Evolutionary conservation across 225 moss, liverwort and hornwort genomes (phyloP), one percentile per base, ranked within the genome.

Genomic region (Bryum argenteum): DNA sequence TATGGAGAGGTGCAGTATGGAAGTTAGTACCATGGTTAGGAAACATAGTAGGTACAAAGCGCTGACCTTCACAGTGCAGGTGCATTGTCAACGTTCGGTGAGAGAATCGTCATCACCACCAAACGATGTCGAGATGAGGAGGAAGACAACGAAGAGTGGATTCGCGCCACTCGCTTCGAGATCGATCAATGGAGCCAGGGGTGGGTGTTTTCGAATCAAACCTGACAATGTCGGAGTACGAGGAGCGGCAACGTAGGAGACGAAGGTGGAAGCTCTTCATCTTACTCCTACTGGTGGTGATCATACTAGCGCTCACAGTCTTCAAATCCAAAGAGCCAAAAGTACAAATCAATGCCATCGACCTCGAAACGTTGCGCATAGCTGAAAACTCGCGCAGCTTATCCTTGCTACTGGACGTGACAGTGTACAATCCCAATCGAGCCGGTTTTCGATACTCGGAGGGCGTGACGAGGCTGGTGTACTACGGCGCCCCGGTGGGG

Each of bases 391-490:
- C 79, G 26, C 62, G 77, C 63, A 77, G 71, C 76, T 68, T 79
- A 70, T 77, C 79, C 10, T 43, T 85, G 73, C 67, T 82, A 58
- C 70, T 82, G 54, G 85, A 79, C 47, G 9, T 85, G 45, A 85
- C 85, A 14, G 67, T 85, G 17, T 15, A 67, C 73, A 85, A 85
- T 56, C 79, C 82, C 58, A 85, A 85, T 59, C 70, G 53, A 64
- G 85, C 54, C 24, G 66, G 70, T 17, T 85, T 85, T 74, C 51
- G 26, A 14, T 79, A 85, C 73, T 58, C 79, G 8, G 73, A 77
- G 57, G 77, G 85, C 28, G 47, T 66, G 21, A 67, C 82, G 57
- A 79, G 22, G 42, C 24, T 85, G 41, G 71, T 58, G 15, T 82
- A 79, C 15, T 73, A 82, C 10, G 85, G 76, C 7, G 77, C 79